phyloP scores from a whole-genome alignment of 768 basidiomycete genomes.

The Mycena sanguinolenta region DNA sequence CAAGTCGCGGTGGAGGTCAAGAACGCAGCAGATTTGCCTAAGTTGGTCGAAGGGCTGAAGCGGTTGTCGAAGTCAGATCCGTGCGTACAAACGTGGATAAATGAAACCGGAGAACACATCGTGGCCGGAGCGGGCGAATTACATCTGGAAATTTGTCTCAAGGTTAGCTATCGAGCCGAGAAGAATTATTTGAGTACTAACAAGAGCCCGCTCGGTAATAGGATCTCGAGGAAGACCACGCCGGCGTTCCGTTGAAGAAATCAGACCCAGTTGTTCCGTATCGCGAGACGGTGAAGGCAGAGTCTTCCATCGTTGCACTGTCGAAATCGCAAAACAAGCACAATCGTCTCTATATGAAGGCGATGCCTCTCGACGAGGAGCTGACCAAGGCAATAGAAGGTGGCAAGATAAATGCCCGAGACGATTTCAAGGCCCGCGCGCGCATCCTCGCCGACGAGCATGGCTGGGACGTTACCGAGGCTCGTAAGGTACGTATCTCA shows the following conservation, averaged over 20 bases:
- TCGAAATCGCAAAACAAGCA: conserved; percentile 99
- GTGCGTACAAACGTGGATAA: conserved; percentile 96
- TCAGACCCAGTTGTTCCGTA: conserved; percentile 98
- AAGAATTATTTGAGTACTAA: conserved; percentile 13
- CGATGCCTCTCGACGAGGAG: conserved; percentile 93
- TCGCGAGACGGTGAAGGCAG: conserved; percentile 96
- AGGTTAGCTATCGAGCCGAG: conserved; percentile 61
- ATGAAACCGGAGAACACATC: conserved; percentile 96
- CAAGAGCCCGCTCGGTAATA: conserved; percentile 42
- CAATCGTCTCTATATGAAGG: conserved; percentile 97
- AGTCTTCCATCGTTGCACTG: conserved; percentile 95
- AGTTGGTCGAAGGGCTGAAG: conserved; percentile 99
- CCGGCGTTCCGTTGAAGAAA: conserved; percentile 98
- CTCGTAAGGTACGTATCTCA: conserved; percentile 69
- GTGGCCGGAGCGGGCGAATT: conserved; percentile 99
- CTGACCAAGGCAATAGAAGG: conserved; percentile 92
- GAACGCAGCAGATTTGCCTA: conserved; percentile 98
- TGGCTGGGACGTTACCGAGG: conserved; percentile 99
- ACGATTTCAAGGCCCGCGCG: conserved; percentile 98
- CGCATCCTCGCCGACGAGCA: conserved; percentile 95
- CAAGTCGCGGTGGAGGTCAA: conserved; percentile 99
- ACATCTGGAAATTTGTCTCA: conserved; percentile 99
- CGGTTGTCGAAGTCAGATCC: conserved; percentile 99
- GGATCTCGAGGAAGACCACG: conserved; percentile 99
- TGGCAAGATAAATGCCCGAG: conserved; percentile 89